phyloP scores from a whole-genome alignment of 352 stramenopile species.

The Phytophthora parvispora region DNA sequence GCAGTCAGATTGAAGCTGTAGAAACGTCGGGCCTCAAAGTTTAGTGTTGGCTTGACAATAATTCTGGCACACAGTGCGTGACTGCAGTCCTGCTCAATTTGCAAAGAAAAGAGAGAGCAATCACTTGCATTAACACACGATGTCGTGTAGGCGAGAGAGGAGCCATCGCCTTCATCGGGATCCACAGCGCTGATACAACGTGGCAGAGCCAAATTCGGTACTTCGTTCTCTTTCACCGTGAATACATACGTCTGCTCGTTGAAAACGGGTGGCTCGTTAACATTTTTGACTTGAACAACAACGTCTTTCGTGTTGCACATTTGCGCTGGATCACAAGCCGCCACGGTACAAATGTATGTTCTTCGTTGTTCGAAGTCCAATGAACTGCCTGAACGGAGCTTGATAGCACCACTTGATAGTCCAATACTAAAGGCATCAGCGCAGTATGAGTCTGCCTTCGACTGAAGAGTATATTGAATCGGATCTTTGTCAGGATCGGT shows the following conservation, averaged over 20 bases:
- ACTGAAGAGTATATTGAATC: conserved; percentile 60
- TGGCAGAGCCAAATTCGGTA: conserved; percentile 4
- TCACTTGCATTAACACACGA: conserved; percentile 39
- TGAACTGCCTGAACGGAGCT: conserved; percentile 26
- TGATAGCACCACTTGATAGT: conserved; percentile 33
- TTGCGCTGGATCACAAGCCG: conserved; percentile 55
- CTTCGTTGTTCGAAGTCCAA: conserved; percentile 56
- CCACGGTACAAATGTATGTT: conserved; percentile 58
- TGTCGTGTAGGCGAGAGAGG: conserved; percentile 48
- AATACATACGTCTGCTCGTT: conserved; percentile 37
- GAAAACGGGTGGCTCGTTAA: conserved; percentile 68
- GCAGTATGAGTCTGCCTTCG: conserved; percentile 60
- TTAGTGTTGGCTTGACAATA: conserved; percentile 38
- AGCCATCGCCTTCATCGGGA: conserved; percentile 51
- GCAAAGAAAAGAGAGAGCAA: conserved; percentile 49
- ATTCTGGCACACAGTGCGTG: conserved; percentile 48
- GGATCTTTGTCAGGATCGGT: conserved; percentile 54
- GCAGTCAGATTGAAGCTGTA: conserved; percentile 54
- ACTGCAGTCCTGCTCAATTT: conserved; percentile 49
- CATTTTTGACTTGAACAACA: conserved; percentile 48
- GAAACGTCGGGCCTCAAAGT: conserved; percentile 50
- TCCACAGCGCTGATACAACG: conserved; percentile 56
- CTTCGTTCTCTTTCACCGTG: conserved; percentile 49
- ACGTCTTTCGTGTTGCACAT: conserved; percentile 62
- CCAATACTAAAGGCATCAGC: conserved; percentile 57